phyloP scores from a whole-genome alignment of 176 grass and related monocot species.

The Juncus effusus region DNA sequence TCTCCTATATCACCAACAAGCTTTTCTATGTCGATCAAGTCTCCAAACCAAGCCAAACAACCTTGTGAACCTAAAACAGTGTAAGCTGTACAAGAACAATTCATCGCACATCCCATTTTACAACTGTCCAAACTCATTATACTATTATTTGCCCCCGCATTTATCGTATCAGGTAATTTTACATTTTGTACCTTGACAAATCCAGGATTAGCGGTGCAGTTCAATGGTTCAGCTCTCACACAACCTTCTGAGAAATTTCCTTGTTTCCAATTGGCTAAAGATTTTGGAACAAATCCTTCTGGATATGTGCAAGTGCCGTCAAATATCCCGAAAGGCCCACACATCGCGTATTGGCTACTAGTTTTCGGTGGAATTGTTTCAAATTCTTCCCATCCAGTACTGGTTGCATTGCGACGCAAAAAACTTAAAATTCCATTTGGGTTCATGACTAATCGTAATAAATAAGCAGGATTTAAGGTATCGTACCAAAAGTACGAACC shows the following conservation, averaged over 20 bases:
- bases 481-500: slow-evolving; percentile 23
- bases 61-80: slow-evolving; percentile 20
- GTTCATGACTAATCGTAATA: slow-evolving; percentile 25
- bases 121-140: slow-evolving; percentile 9
- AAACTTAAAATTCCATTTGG: slow-evolving; percentile 19
- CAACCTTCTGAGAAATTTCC: slow-evolving; percentile 13
- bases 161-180: slow-evolving; percentile 22
- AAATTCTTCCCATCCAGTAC: slow-evolving; percentile 8
- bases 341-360: slow-evolving; percentile 2
- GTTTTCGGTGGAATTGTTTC: slow-evolving; percentile 9
- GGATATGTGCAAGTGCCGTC: slow-evolving; percentile 12
- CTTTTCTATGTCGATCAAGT: slow-evolving; percentile 23
- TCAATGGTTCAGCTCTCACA: slow-evolving; percentile 10
- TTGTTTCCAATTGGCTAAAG: not conserved
- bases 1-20: slow-evolving; percentile 11
- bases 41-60: slow-evolving; percentile 26
- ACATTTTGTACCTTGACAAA: slow-evolving; percentile 7
- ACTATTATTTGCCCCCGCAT: slow-evolving; percentile 13
- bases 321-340: slow-evolving; percentile 10
- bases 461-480: not conserved
- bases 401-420: slow-evolving; percentile 3
- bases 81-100: slow-evolving; percentile 10
- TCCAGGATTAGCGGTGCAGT: not conserved
- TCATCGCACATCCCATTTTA: not conserved
- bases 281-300: slow-evolving; percentile 11